These are phyloP conservation scores for Trichoderma brevicompactum DNA, from an alignment of 2,329 filamentous ascomycete genomes.

Conservation along the genomic window DNA sequence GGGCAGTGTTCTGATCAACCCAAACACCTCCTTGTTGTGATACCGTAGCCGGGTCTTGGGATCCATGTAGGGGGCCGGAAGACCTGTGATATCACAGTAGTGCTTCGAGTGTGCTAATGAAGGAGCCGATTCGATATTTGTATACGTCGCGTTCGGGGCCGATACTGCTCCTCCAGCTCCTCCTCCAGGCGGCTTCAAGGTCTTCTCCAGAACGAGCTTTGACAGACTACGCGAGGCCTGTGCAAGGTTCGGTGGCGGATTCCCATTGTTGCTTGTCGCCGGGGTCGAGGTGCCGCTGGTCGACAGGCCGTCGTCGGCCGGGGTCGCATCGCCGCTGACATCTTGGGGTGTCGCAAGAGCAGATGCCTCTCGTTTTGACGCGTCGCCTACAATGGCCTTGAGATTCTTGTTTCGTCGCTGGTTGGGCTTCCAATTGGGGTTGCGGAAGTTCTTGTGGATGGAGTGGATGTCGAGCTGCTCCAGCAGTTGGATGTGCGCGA, in stretches of 20 bases:
- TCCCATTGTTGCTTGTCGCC: slow-evolving; percentile 46
- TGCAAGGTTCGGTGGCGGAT: slow-evolving; percentile 71
- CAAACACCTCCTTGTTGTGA: slow-evolving; percentile 91
- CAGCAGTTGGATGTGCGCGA: slow-evolving; percentile 83
- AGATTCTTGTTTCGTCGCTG: slow-evolving; percentile 98
- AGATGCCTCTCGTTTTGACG: slow-evolving; percentile 86
- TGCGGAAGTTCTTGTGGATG: slow-evolving; percentile 87
- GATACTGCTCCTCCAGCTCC: slow-evolving; percentile 34
- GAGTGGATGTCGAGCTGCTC: slow-evolving; percentile 90
- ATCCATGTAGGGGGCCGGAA: slow-evolving; percentile 90
- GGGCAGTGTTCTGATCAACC: slow-evolving; percentile 75
- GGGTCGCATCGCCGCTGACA: slow-evolving; percentile 75
- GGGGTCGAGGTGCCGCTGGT: slow-evolving; percentile 64
- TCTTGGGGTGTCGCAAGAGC: slow-evolving; percentile 79
- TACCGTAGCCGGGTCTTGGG: slow-evolving; percentile 94
- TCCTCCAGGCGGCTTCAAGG: slow-evolving; percentile 49
- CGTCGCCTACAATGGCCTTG: slow-evolving; percentile 92
- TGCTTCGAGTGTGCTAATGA: slow-evolving; percentile 81
- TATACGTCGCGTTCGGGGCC: slow-evolving; percentile 83
- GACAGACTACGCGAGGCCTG: slow-evolving; percentile 86
- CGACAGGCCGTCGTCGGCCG: slow-evolving; percentile 56
- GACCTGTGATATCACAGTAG: slow-evolving; percentile 94
- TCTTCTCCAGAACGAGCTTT: slow-evolving; percentile 87
- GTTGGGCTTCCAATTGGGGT: slow-evolving; percentile 85
- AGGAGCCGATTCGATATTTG: slow-evolving; percentile 93